Evolutionary conservation across 495 filamentous ascomycete species (phyloP).

Genomic region (Penicillium alfredii): DNA sequence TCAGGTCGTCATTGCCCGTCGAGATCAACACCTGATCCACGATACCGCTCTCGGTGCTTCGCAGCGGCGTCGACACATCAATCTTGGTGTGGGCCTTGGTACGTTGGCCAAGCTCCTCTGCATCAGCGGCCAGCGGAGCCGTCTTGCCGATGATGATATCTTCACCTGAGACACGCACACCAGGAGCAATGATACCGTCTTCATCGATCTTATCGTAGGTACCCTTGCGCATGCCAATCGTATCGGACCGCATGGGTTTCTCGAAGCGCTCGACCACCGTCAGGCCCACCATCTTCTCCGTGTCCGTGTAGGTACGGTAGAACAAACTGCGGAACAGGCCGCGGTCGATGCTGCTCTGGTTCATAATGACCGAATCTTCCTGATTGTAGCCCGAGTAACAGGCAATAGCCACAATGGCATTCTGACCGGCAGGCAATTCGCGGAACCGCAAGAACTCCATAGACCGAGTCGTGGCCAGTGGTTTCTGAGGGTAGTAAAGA

Average conservation of each 20-base stretch:
- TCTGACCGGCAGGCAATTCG: slow-evolving; percentile 94
- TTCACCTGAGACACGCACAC: slow-evolving; percentile 89
- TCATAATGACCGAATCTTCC: slow-evolving; percentile 99
- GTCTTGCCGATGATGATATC: slow-evolving; percentile 99
- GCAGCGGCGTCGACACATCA: slow-evolving; percentile 87
- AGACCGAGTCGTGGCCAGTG: slow-evolving; percentile 87
- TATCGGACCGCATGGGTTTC: slow-evolving; percentile 84
- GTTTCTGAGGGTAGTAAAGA: slow-evolving; percentile 98
- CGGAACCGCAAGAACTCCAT: slow-evolving; percentile 99
- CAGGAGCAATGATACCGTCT: slow-evolving; percentile 88
- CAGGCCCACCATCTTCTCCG: slow-evolving; percentile 90
- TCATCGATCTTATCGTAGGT: slow-evolving; percentile 98
- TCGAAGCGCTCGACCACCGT: slow-evolving; percentile 86
- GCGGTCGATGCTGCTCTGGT: slow-evolving; percentile 95
- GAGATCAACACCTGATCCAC: slow-evolving; percentile 90
- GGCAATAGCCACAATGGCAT: slow-evolving; percentile 95
- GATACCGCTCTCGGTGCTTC: slow-evolving; percentile 94
- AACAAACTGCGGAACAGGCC: slow-evolving; percentile 96
- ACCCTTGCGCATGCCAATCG: slow-evolving; percentile 83
- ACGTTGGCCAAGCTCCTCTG: slow-evolving; percentile 88
- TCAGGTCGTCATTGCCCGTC: slow-evolving; percentile 75
- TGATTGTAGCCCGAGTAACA: slow-evolving; percentile 99
- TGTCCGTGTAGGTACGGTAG: slow-evolving; percentile 93
- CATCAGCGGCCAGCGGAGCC: slow-evolving; percentile 83
- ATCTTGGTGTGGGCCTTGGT: slow-evolving; percentile 86